Conservation (phyloP, 441 rosid genomes). For the Syzygium syzygioides region DNA sequence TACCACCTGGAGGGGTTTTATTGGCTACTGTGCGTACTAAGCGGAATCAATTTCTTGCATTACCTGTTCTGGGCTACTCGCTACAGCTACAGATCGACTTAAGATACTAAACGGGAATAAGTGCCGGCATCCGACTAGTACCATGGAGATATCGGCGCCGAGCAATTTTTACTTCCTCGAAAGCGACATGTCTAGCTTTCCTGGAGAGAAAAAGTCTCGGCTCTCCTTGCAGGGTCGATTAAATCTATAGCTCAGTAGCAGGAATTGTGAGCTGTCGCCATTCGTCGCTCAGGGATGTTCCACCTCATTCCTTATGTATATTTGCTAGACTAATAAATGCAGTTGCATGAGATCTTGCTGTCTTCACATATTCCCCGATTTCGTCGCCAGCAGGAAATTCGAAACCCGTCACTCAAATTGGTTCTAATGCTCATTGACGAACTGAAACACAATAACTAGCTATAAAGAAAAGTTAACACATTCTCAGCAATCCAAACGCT, state of each 20-base stretch:
- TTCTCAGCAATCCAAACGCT: not conserved
- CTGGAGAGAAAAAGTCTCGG: not conserved
- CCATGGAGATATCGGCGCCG: no score
- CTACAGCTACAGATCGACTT: conserved; percentile 42
- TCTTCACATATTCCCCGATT: not conserved
- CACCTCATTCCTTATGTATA: not conserved
- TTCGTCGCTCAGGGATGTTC: not conserved
- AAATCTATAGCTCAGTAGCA: not conserved
- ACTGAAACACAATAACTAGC: not conserved
- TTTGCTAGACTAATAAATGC: not conserved
- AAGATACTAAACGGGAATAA: not conserved
- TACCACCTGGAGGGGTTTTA: conserved; percentile 70
- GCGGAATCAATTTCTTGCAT: conserved; percentile 58
- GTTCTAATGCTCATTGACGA: not conserved
- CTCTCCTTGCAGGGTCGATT: not conserved
- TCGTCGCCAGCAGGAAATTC: not conserved
- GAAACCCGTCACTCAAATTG: not conserved
- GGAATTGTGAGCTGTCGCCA: not conserved
- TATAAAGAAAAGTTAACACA: not conserved
- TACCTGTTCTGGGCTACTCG: conserved; percentile 81
- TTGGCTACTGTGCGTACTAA: conserved; percentile 75
- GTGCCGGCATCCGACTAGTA: not conserved
- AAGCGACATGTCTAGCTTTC: not conserved
- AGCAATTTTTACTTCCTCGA: not conserved
- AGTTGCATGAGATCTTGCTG: not conserved